phyloP scores from a whole-genome alignment of 2,329 filamentous ascomycete species.

The Lachnellula suecica region DNA sequence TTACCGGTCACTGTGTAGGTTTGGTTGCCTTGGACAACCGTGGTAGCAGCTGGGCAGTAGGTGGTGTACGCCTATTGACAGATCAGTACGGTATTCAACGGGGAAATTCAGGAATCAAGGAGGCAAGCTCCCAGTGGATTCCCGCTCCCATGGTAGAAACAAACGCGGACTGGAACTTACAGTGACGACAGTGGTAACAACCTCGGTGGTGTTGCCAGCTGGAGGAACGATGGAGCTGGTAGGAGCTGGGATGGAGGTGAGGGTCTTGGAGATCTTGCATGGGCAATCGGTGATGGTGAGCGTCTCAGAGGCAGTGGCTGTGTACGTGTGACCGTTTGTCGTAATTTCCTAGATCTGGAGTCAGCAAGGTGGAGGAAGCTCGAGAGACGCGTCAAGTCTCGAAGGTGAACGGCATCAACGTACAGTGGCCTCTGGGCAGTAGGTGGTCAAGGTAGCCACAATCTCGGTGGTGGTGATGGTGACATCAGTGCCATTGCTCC shows the following conservation, averaged over 20 bases:
- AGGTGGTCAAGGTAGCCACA: slow-evolving; percentile 40
- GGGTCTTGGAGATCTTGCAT: slow-evolving; percentile 1
- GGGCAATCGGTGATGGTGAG: slow-evolving; percentile 53
- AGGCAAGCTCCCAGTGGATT: too few relatives aligned
- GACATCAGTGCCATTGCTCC: slow-evolving; percentile 24
- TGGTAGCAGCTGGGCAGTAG: slow-evolving; percentile 16
- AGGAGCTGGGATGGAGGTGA: slow-evolving; percentile 4
- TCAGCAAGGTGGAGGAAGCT: too few relatives aligned
- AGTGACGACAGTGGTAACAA: slow-evolving; percentile 5
- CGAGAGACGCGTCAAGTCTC: too few relatives aligned
- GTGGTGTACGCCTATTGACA: slow-evolving; percentile 5
- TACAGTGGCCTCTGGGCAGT: slow-evolving; percentile 48
- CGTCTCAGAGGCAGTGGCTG: slow-evolving; percentile 39
- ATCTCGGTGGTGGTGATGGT: slow-evolving; percentile 43
- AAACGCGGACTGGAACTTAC: too few relatives aligned
- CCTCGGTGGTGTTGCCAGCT: slow-evolving; percentile 1
- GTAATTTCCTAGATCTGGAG: too few relatives aligned
- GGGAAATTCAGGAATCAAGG: too few relatives aligned
- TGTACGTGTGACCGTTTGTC: slow-evolving; percentile 51
- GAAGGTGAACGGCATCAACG: too few relatives aligned
- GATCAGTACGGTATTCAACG: neutral
- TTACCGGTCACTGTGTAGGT: slow-evolving; percentile 17
- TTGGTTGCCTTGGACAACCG: slow-evolving; percentile 15
- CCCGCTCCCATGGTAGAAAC: too few relatives aligned
- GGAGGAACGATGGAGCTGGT: neutral